Conservation (phyloP, 148 eudicot genomes). For the Cornus florida region DNA sequence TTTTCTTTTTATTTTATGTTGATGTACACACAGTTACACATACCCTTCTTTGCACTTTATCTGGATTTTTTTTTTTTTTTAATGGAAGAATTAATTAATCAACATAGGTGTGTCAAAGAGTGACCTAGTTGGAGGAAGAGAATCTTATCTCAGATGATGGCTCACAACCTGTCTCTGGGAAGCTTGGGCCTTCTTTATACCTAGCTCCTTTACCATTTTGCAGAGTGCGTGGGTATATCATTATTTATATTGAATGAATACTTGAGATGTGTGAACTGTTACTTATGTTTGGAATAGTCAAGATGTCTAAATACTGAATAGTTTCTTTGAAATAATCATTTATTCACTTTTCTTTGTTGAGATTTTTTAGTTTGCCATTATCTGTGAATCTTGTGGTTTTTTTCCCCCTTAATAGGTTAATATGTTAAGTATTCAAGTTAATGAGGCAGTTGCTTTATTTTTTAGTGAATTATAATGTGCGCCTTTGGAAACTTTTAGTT, state of each 20-base stretch:
- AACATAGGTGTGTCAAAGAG: neutral
- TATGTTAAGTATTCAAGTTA: neutral
- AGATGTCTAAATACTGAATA: neutral
- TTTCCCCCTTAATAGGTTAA: neutral
- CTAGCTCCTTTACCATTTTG: neutral
- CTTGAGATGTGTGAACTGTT: conserved; percentile 7
- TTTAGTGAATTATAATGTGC: neutral
- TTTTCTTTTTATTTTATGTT: no score
- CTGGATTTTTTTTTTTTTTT: no score
- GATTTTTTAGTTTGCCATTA: neutral
- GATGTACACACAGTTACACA: no score
- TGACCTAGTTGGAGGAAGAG: neutral
- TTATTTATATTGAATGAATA: neutral
- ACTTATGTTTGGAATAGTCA: neutral
- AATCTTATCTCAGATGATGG: neutral
- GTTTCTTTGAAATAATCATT: neutral
- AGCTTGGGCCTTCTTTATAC: neutral
- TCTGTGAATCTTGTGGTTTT: neutral
- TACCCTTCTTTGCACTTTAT: neutral
- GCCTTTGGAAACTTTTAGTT: neutral
- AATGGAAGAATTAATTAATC: no score
- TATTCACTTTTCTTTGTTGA: neutral
- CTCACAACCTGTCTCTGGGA: neutral
- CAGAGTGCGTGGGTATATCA: neutral
- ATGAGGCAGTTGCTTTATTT: neutral